Percentiles rank a stretch among this genome's conserved stretches.
phyloP scores from a whole-genome alignment of 2,329 filamentous ascomycete species.

The Colletotrichum horii region DNA sequence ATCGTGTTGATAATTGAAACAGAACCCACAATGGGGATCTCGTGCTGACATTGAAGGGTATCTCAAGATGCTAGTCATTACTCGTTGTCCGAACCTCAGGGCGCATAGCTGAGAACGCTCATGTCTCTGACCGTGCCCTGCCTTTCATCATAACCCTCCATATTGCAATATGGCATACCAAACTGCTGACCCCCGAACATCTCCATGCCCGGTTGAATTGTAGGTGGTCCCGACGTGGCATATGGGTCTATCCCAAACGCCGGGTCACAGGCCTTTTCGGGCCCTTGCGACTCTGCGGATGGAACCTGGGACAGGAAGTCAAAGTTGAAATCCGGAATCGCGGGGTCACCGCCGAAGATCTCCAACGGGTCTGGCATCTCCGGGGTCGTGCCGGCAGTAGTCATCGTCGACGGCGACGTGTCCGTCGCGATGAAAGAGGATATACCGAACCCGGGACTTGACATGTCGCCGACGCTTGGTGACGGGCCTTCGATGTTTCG shows the following conservation, averaged over 20 bases:
- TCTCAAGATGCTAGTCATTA: background rate
- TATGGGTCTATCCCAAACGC: background rate
- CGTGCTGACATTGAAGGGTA: background rate
- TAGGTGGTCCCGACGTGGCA: background rate
- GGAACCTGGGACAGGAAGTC: background rate
- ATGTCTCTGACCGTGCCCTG: background rate
- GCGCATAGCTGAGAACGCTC: background rate
- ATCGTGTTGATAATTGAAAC: background rate
- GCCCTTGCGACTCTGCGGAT: background rate
- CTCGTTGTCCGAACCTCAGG: background rate
- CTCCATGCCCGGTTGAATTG: background rate
- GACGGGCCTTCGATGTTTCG: background rate
- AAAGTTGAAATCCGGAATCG: slow-evolving; percentile 16
- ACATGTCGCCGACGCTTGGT: background rate
- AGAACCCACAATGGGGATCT: background rate
- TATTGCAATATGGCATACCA: background rate
- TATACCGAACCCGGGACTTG: background rate
- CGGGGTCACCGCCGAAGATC: background rate
- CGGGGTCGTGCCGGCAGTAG: background rate
- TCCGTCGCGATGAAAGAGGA: background rate
- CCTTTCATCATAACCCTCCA: background rate
- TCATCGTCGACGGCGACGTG: slow-evolving; percentile 12
- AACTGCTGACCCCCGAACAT: background rate
- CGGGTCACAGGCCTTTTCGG: background rate
- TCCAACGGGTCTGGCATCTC: slow-evolving; percentile 13